Evolutionary conservation across 139 green algal genomes (phyloP).

Genomic region (Tetradesmus obliquus): DNA sequence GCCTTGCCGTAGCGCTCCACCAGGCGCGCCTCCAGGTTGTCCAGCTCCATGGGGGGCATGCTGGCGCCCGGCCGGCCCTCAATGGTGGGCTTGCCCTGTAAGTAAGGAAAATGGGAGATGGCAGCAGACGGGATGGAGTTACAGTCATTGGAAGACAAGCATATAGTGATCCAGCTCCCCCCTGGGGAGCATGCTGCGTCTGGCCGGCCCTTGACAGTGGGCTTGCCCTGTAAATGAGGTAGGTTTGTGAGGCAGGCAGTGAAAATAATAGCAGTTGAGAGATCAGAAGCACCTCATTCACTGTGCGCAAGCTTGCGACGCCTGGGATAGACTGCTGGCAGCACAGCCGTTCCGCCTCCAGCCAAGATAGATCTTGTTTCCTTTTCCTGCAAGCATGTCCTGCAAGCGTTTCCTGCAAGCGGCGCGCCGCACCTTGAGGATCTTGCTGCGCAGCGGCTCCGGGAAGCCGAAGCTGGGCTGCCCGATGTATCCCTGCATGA

Average conservation of each 20-base stretch:
- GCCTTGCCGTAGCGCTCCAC: slow-evolving; percentile 74
- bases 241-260: too few relatives aligned
- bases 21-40: slow-evolving; percentile 66
- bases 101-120: slow-evolving; percentile 68
- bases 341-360: background rate
- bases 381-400: background rate
- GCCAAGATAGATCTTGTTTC: background rate
- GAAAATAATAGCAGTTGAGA: too few relatives aligned
- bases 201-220: too few relatives aligned
- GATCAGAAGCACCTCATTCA: too few relatives aligned
- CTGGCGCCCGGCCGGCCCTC: slow-evolving; percentile 81
- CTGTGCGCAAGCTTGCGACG: too few relatives aligned
- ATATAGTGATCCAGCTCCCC: too few relatives aligned
- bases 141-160: too few relatives aligned
- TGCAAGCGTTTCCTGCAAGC: background rate
- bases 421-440: slow-evolving; percentile 49
- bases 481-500: slow-evolving; percentile 86
- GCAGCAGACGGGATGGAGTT: background rate
- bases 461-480: slow-evolving; percentile 86
- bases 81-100: slow-evolving; percentile 75
- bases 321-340: too few relatives aligned
- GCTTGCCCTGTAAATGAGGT: too few relatives aligned
- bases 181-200: too few relatives aligned
- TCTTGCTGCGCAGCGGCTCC: slow-evolving; percentile 82
- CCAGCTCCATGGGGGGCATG: slow-evolving; percentile 76